These are phyloP conservation scores for Aspergillus hortae DNA, from an alignment of 2,329 filamentous ascomycete species.

Conservation along the genomic window DNA sequence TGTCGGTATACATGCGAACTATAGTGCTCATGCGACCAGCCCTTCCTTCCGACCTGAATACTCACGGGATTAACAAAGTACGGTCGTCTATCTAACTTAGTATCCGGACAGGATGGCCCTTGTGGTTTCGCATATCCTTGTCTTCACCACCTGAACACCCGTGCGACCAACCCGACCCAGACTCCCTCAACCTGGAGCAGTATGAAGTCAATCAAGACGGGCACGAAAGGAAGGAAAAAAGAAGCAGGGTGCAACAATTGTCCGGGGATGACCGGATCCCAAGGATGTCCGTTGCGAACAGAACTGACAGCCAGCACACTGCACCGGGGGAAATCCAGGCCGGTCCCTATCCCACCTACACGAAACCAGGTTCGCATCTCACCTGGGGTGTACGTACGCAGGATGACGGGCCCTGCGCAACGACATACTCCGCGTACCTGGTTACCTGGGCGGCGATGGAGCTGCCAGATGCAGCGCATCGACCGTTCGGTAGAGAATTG, in stretches of 20 bases:
- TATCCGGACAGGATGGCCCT: neutral
- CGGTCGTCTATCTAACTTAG: neutral
- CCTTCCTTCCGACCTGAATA: too few species aligned
- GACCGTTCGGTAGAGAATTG: too few species aligned
- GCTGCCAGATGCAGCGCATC: too few species aligned
- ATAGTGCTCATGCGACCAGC: too few species aligned
- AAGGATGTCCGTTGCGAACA: neutral
- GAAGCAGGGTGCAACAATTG: conserved; percentile 1
- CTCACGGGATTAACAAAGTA: neutral
- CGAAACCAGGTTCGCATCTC: neutral
- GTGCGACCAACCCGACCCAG: neutral
- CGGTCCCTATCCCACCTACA: neutral
- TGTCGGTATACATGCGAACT: too few species aligned
- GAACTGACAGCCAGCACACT: neutral
- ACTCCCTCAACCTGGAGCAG: neutral
- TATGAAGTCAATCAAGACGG: neutral
- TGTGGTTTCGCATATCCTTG: too few species aligned
- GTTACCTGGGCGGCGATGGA: neutral
- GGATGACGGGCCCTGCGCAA: neutral
- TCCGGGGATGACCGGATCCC: neutral
- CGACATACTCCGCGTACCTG: neutral
- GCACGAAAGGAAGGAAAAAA: neutral
- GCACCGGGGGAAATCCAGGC: neutral
- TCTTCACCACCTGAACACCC: neutral
- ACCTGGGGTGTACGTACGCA: neutral